Evolutionary conservation across 805 yeast species (phyloP).

Genomic region (Jamesozyma rosinii): DNA sequence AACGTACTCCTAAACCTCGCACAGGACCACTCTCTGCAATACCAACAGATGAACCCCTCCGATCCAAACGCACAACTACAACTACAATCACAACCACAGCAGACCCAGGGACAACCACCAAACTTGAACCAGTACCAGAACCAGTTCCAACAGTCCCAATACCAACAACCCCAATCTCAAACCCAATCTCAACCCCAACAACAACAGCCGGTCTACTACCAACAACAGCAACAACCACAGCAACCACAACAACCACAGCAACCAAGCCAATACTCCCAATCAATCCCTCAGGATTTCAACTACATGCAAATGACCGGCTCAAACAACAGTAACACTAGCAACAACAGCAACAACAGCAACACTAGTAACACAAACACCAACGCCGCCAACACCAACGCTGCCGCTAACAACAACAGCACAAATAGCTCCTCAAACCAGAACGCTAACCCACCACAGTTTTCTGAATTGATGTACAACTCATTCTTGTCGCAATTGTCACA

Average conservation of each 20-base stretch:
- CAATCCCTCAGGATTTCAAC: slow-evolving; percentile 16
- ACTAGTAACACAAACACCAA: slow-evolving; percentile 3
- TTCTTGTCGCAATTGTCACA: slow-evolving; percentile 28
- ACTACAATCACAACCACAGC: slow-evolving; percentile 12
- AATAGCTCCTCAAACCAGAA: slow-evolving; percentile 4
- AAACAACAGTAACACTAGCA: slow-evolving; percentile 4
- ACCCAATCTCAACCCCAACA: slow-evolving; percentile 5
- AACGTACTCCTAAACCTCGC: neutral
- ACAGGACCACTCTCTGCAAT: slow-evolving; percentile 19
- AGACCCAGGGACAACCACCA: slow-evolving; percentile 11
- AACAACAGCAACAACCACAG: slow-evolving; percentile 10
- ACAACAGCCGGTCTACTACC: slow-evolving; percentile 3
- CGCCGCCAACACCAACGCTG: neutral
- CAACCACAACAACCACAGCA: slow-evolving; percentile 9
- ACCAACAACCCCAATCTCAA: slow-evolving; percentile 4
- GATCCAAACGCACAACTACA: slow-evolving; percentile 13
- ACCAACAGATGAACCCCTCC: slow-evolving; percentile 17
- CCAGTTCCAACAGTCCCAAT: slow-evolving; percentile 8
- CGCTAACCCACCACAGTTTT: slow-evolving; percentile 23
- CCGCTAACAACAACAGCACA: neutral
- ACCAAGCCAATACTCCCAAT: slow-evolving; percentile 4
- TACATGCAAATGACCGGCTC: slow-evolving; percentile 10
- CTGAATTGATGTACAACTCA: slow-evolving; percentile 30
- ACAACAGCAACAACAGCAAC: neutral
- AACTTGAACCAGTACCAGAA: slow-evolving; percentile 5